A percentile compares a stretch with the other conserved stretches of the same genome.
Conservation (phyloP, 2,329 filamentous ascomycete genomes). For the Tolypocladium amazonense region DNA sequence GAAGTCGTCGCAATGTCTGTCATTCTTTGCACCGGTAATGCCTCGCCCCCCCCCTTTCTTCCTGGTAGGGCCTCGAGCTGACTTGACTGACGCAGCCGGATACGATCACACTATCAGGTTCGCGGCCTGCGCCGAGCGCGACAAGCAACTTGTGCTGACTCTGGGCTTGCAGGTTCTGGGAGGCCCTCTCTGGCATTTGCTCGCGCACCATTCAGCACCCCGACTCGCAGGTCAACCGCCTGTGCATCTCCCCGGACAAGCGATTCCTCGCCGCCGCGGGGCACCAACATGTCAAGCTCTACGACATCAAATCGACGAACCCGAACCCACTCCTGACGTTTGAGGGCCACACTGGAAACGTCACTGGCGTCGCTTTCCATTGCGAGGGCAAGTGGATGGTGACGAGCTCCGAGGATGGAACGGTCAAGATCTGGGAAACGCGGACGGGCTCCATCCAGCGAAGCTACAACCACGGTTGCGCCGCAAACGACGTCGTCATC, state of each 20-base stretch:
- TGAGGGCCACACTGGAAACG: slow-evolving; percentile 90
- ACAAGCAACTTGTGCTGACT: slow-evolving; percentile 6
- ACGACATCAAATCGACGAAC: slow-evolving; percentile 98
- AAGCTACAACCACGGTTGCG: slow-evolving; percentile 80
- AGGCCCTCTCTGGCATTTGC: slow-evolving; percentile 94
- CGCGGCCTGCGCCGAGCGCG: slow-evolving; percentile 7
- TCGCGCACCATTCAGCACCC: slow-evolving; percentile 96
- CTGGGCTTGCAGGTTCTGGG: slow-evolving; percentile 68
- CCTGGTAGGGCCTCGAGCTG: slow-evolving; percentile 8
- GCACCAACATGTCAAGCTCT: slow-evolving; percentile 85
- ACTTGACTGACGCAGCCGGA: slow-evolving; percentile 32
- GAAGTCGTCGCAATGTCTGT: slow-evolving; percentile 38
- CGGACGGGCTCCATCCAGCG: slow-evolving; percentile 76
- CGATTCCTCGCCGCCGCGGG: slow-evolving; percentile 79
- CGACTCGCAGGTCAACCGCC: slow-evolving; percentile 94
- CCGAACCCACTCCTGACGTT: slow-evolving; percentile 88
- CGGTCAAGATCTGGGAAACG: slow-evolving; percentile 96
- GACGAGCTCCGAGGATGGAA: slow-evolving; percentile 91
- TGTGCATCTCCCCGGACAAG: slow-evolving; percentile 98
- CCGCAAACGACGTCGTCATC: slow-evolving; percentile 98
- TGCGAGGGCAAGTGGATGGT: slow-evolving; percentile 99
- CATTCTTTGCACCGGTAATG: slow-evolving; percentile 49
- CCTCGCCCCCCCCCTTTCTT: slow-evolving; percentile 5
- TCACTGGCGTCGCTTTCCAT: slow-evolving; percentile 95
- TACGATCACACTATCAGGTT: slow-evolving; percentile 55